Percentiles rank a stretch among this genome's conserved stretches.
These are phyloP conservation scores for Nakazawaea laoshanensis DNA, from an alignment of 805 yeast species.

Conservation along the genomic window DNA sequence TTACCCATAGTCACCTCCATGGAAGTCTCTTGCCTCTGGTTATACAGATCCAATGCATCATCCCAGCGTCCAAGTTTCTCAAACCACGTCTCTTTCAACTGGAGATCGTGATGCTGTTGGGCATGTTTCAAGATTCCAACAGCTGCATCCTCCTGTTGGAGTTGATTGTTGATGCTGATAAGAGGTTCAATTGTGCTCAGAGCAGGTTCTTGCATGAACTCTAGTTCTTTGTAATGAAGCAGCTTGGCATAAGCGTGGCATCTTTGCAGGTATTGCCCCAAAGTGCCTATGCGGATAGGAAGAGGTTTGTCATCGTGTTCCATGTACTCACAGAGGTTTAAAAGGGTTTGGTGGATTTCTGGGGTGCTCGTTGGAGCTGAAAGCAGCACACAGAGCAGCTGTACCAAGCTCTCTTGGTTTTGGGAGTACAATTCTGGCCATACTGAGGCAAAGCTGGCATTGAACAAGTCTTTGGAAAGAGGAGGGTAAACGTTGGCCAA, in stretches of 20 bases:
- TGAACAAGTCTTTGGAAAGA: conserved; percentile 82
- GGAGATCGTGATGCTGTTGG: conserved; percentile 81
- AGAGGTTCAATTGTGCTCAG: conserved; percentile 87
- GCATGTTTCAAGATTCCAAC: conserved; percentile 94
- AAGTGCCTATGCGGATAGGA: conserved; percentile 82
- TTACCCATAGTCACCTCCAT: conserved; percentile 94
- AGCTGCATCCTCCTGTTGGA: conserved; percentile 97
- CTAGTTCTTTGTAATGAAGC: conserved; percentile 89
- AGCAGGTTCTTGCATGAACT: conserved; percentile 87
- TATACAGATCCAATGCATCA: conserved; percentile 88
- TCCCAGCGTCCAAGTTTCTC: conserved; percentile 97
- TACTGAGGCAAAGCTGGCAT: conserved; percentile 90
- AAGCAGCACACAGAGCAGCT: conserved; percentile 76
- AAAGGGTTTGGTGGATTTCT: conserved; percentile 82
- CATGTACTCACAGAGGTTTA: conserved; percentile 91
- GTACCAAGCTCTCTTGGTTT: conserved; percentile 83
- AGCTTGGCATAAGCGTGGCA: conserved; percentile 98
- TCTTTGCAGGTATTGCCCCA: conserved; percentile 88
- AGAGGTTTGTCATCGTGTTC: conserved; percentile 95
- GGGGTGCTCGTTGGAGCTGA: conserved; percentile 92
- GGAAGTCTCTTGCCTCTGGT: conserved; percentile 57
- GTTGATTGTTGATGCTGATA: conserved; percentile 85
- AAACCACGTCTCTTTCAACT: conserved; percentile 95
- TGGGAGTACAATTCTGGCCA: conserved; percentile 90
- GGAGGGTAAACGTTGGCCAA: conserved; percentile 84